phyloP scores from a whole-genome alignment of 768 basidiomycete species.

The Boletus vermiculosoides region DNA sequence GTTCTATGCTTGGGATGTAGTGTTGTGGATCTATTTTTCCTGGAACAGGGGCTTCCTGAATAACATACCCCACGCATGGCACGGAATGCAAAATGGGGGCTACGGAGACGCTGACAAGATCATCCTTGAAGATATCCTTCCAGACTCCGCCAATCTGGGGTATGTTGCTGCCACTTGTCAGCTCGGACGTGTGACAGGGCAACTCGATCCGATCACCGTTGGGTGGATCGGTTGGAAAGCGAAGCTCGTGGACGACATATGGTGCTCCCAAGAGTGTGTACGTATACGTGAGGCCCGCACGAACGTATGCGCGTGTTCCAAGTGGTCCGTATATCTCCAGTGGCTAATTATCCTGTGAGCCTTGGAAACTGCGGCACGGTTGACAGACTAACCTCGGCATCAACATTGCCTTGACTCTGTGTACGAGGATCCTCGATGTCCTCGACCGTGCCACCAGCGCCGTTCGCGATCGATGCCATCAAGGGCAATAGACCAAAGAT shows the following conservation, averaged over 20 bases:
- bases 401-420: slow-evolving; percentile 13
- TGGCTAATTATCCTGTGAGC: slow-evolving; percentile 40
- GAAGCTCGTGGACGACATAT: slow-evolving; percentile 84
- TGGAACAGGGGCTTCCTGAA: slow-evolving; percentile 67
- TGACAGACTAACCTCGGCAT: slow-evolving; percentile 19
- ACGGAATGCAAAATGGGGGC: slow-evolving; percentile 80
- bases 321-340: slow-evolving; percentile 85
- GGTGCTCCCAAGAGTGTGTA: slow-evolving; percentile 62
- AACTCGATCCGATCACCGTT: slow-evolving; percentile 49
- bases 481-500: slow-evolving; percentile 74
- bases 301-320: slow-evolving; percentile 80
- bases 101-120: slow-evolving; percentile 62
- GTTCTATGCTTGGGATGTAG: slow-evolving; percentile 66
- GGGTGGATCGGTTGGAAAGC: slow-evolving; percentile 57
- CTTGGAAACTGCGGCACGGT: background rate
- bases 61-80: slow-evolving; percentile 77
- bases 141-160: slow-evolving; percentile 57
- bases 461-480: slow-evolving; percentile 68
- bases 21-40: slow-evolving; percentile 72
- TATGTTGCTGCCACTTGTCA: slow-evolving; percentile 62
- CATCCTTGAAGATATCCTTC: slow-evolving; percentile 60
- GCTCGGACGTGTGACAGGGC: slow-evolving; percentile 52
- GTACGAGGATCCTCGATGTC: slow-evolving; percentile 59
- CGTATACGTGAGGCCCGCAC: slow-evolving; percentile 64
- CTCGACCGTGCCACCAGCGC: slow-evolving; percentile 64